These are phyloP conservation scores for Mortierella alpina DNA, from an alignment of 192 early-diverging fungal genomes.

Conservation along the genomic window DNA sequence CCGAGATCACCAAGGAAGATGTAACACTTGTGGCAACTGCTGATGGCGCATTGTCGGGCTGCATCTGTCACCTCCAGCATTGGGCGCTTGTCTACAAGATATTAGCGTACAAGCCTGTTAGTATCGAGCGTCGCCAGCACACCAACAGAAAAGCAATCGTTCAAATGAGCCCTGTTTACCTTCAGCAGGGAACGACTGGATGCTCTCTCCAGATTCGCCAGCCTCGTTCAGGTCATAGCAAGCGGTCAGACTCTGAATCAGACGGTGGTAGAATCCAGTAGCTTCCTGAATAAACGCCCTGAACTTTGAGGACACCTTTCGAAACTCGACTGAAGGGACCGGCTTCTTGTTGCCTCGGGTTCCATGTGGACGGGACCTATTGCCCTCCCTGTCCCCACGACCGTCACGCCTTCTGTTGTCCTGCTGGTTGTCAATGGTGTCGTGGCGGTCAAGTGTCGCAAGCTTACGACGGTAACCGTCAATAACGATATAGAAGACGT, in stretches of 20 bases:
- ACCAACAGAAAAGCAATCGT: background rate
- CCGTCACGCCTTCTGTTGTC: slow-evolving; percentile 10
- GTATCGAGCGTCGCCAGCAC: background rate
- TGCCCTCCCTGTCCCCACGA: slow-evolving; percentile 19
- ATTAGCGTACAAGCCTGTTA: background rate
- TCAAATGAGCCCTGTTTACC: slow-evolving; percentile 11
- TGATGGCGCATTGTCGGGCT: slow-evolving; percentile 49
- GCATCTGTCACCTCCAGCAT: slow-evolving; percentile 30
- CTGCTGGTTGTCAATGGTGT: slow-evolving; percentile 22
- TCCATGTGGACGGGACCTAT: slow-evolving; percentile 31
- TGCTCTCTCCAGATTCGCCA: slow-evolving; percentile 38
- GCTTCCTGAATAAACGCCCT: slow-evolving; percentile 62
- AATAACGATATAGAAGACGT: slow-evolving; percentile 63
- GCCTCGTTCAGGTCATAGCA: slow-evolving; percentile 55
- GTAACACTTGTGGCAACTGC: slow-evolving; percentile 63
- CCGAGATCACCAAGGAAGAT: slow-evolving; percentile 78
- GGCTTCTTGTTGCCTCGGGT: slow-evolving; percentile 33
- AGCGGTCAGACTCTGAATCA: slow-evolving; percentile 56
- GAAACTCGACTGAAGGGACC: slow-evolving; percentile 24
- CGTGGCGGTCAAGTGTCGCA: slow-evolving; percentile 31
- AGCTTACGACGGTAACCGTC: slow-evolving; percentile 61
- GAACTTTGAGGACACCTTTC: slow-evolving; percentile 56
- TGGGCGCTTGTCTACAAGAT: slow-evolving; percentile 26
- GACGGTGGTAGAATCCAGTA: slow-evolving; percentile 63
- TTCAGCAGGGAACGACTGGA: slow-evolving; percentile 40